Evolutionary conservation across 345 rosid genomes (phyloP).

Genomic region (Citrus medica): DNA sequence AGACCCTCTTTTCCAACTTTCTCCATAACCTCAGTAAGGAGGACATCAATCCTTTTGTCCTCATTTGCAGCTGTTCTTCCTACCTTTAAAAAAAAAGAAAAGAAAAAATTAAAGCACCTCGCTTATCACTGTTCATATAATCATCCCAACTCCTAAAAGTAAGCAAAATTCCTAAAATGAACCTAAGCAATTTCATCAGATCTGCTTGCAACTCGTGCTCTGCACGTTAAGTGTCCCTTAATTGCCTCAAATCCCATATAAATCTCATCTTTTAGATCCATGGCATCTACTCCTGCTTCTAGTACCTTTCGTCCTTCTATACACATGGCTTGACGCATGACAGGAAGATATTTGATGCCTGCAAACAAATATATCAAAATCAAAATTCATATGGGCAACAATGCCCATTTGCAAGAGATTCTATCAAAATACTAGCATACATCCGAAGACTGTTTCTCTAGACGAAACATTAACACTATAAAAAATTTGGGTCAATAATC

Average conservation of each 20-base stretch:
- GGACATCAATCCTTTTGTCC: constrained; percentile 44
- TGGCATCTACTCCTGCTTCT: neutral
- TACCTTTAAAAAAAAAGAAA: constrained; percentile 16
- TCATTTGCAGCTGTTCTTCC: constrained; percentile 55
- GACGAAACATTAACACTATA: neutral
- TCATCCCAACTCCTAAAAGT: neutral
- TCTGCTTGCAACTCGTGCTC: neutral
- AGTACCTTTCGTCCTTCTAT: neutral
- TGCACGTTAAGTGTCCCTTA: neutral
- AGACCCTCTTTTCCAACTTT: constrained; percentile 54
- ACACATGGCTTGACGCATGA: neutral
- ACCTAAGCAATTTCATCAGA: neutral
- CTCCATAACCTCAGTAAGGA: constrained; percentile 53
- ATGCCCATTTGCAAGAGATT: neutral
- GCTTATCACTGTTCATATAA: neutral
- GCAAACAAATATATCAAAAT: neutral
- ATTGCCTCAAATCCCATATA: neutral
- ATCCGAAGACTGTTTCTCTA: neutral
- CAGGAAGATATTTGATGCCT: neutral
- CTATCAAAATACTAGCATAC: neutral
- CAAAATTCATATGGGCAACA: neutral
- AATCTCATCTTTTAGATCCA: neutral
- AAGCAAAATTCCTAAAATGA: neutral
- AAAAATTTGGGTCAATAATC: too few relatives aligned
- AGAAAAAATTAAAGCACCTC: neutral